Base-by-base conservation (phyloP, 2,329 filamentous ascomycete genomes). In the Epichloe uncinata region DNA sequence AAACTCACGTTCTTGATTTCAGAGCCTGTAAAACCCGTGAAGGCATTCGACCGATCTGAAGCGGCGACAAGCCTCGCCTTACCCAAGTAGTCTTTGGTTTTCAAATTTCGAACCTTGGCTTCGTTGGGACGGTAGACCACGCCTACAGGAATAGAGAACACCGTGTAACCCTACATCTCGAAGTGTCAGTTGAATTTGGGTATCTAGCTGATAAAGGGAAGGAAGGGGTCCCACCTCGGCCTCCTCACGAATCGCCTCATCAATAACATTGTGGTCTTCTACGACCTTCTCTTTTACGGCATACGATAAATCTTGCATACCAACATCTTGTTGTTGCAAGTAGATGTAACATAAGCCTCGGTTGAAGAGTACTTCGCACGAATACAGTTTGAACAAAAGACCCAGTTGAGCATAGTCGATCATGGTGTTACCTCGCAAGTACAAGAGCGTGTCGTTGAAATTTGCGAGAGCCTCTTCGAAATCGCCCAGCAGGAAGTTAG, bases 351-450 rank as follows among this genome's bases (percentile, higher is more conserved):
- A 97, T 51, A 98, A 75, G 52, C 93, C 93, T 48, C 93, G 83
- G 67, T 98, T 98, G 74, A 98, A 98, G 26, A 98, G 75, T 2
- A 96, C 91, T 63, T 98, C 93, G 70, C 93, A 98, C 1, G 93
- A 96, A 67, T 91, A 97, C 11, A 98, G 74, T 67, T 95, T 95
- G 73, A 97, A 98, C 52, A 94, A 85, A 42, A 98, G 78, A 18
- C 93, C 93, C 45, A 98, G 70, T 66, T 98, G 93, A 53, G 95
- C 88, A 67, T 98, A 98, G 68, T 98, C 90, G 68, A 98, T 98
- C 70, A 93, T 87, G 50, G 88, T 90, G 72, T 98, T 97, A 54
- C 93, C 93, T 61, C 93, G 81, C 43, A 98, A 78, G 67, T 97
- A 97, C 41, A 96, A 73, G 40, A 98, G 74, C 0, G 93, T 96